phyloP scores from a whole-genome alignment of 371 early-diverging fungal genomes.

The Polyrhizophydium stewartii region DNA sequence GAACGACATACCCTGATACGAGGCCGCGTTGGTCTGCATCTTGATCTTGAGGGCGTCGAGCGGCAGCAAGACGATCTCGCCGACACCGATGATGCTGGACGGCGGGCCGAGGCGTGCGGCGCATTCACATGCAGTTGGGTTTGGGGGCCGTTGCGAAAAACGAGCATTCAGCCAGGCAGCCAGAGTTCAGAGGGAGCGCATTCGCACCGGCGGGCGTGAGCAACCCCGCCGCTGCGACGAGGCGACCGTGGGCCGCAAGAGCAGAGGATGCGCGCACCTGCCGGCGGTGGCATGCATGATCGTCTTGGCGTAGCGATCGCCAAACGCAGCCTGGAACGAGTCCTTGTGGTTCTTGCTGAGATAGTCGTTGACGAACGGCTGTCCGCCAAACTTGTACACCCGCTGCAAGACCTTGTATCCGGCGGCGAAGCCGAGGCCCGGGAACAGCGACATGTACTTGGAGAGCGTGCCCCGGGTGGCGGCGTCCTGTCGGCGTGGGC shows the following conservation, averaged over 20 bases:
- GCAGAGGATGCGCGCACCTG: constrained; percentile 32
- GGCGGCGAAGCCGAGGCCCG: constrained; percentile 95
- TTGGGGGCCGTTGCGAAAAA: too few species aligned
- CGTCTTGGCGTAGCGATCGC: constrained; percentile 91
- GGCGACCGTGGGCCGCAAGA: too few species aligned
- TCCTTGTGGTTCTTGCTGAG: constrained; percentile 74
- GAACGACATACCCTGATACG: constrained; percentile 81
- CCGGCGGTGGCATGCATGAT: constrained; percentile 97
- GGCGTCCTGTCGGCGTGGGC: constrained; percentile 82
- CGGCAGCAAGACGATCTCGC: constrained; percentile 93
- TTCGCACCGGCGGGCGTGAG: too few species aligned
- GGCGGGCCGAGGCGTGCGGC: too few species aligned
- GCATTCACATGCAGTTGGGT: too few species aligned
- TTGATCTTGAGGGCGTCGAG: constrained; percentile 97
- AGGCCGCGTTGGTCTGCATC: constrained; percentile 90
- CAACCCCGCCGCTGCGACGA: too few species aligned
- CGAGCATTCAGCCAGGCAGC: too few species aligned
- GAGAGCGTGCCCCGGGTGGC: constrained; percentile 62
- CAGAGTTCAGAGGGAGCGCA: too few species aligned
- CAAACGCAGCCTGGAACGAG: constrained; percentile 75
- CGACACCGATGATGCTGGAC: constrained; percentile 85
- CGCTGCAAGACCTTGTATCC: constrained; percentile 81
- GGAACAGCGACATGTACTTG: constrained; percentile 92
- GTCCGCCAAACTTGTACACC: constrained; percentile 97
- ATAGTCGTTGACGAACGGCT: constrained; percentile 92